Base-by-base conservation (phyloP, 2,329 filamentous ascomycete genomes). In the Aureobasidium musti region DNA sequence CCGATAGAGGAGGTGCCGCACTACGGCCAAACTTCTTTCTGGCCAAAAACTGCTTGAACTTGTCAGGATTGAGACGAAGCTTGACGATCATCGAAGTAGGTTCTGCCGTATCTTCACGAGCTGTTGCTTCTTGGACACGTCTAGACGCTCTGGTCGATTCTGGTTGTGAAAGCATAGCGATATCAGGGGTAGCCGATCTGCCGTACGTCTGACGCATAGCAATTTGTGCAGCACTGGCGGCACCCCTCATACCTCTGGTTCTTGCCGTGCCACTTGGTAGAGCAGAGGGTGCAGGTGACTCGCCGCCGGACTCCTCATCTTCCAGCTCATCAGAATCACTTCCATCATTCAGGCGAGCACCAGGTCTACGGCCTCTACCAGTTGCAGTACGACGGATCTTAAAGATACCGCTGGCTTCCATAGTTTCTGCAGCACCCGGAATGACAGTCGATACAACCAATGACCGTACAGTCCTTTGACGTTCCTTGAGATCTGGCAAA, bases 401-500 rank as follows among this genome's bases (percentile, higher is more conserved):
- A 81, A 90, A 96, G 6, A 98, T 83, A 52, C 92, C 87, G 73
- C 91, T 96, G 52, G 95, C 91, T 69, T 97, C 93, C 53, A 96
- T 81, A 3, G 86, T 86, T 65, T 87, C 81, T 5, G 91, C 94
- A 5, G 92, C 91, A 28, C 94, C 95, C 19, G 95, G 95, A 67
- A 99, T 86, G 23, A 96, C 92, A 3, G 91, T 93, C 11, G 94
- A 97, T 1, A 99, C 92, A 63, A 98, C 86, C 71, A 97, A 84
- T 0, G 94, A 97, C 54, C 95, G 88, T 66, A 98, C 94, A 0
- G 95, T 98, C 61, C 94, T 87, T 79, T 95, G 94, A 65, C 93
- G 87, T 73, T 99, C 95, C 76, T 96, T 97, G 67, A 99, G 87
- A 79, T 99, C 95, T n/a, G 95, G 95, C 47, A 99, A 82, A 68